Conservation (phyloP, 1,284 basidiomycete species). For the Cryptococcus sp. region DNA sequence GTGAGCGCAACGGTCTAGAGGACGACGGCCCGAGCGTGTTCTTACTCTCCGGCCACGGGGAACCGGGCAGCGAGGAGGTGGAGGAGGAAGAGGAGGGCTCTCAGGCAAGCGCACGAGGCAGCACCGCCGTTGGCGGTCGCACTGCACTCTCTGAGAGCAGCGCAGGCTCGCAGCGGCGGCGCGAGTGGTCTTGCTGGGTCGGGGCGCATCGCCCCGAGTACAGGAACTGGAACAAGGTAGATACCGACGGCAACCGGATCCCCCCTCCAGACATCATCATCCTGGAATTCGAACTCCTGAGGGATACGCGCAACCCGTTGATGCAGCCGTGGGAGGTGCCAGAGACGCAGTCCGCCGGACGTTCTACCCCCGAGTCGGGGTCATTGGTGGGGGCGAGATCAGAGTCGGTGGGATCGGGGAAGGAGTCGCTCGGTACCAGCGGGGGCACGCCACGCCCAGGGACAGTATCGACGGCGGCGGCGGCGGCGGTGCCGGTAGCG, state of each 20-base stretch:
- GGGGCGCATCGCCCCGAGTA: constrained; percentile 64
- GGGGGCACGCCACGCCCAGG: no score
- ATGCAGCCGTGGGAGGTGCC: constrained; percentile 53
- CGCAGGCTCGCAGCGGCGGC: constrained; percentile 46
- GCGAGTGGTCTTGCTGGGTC: constrained; percentile 80
- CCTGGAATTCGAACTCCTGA: constrained; percentile 79
- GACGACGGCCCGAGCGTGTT: constrained; percentile 67
- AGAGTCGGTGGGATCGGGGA: no score
- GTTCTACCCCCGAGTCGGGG: constrained; percentile 31
- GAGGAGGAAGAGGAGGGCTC: constrained; percentile 37
- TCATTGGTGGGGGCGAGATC: neutral
- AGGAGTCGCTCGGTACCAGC: no score
- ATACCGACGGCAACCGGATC: constrained; percentile 25
- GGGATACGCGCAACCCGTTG: constrained; percentile 69
- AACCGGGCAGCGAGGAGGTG: constrained; percentile 56
- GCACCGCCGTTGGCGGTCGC: constrained; percentile 11
- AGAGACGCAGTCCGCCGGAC: constrained; percentile 6
- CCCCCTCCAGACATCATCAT: constrained; percentile 55
- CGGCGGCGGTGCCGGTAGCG: no score
- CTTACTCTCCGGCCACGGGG: constrained; percentile 66
- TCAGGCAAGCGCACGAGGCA: no score
- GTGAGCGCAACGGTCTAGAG: constrained; percentile 24
- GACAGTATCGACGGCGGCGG: no score
- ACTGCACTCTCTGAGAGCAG: constrained; percentile 6
- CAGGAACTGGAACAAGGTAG: constrained; percentile 27